A percentile compares a stretch with the other conserved stretches of the same genome.
These are phyloP conservation scores for Hyaloscypha finlandica DNA, from an alignment of 495 filamentous ascomycete species.

Conservation along the genomic window DNA sequence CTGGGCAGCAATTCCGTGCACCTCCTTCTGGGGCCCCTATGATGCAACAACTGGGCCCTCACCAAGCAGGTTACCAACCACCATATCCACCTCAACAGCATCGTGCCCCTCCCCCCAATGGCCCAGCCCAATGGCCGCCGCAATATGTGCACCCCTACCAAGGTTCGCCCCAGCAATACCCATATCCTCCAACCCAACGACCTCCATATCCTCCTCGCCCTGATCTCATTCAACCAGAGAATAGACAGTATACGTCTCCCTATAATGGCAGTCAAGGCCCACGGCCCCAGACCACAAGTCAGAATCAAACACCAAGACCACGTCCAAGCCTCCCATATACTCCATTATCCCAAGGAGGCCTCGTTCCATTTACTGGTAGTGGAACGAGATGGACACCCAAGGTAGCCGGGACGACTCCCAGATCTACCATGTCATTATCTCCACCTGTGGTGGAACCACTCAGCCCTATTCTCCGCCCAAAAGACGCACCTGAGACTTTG, in stretches of 20 bases:
- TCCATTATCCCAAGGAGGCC: slow-evolving; percentile 17
- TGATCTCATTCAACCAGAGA: slow-evolving; percentile 18
- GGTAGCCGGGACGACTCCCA: slow-evolving; percentile 49
- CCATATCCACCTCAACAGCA: slow-evolving; percentile 22
- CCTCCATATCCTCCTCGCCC: slow-evolving; percentile 22
- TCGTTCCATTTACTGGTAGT: slow-evolving; percentile 37
- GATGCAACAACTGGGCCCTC: slow-evolving; percentile 29
- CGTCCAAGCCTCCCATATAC: slow-evolving; percentile 21
- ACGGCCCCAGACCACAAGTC: slow-evolving; percentile 7
- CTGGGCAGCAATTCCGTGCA: slow-evolving; percentile 31
- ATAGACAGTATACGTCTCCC: slow-evolving; percentile 33
- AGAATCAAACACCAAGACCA: slow-evolving; percentile 10
- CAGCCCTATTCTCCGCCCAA: slow-evolving; percentile 46
- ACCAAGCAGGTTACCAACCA: slow-evolving; percentile 29
- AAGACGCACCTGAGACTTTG: slow-evolving; percentile 33
- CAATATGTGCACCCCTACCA: slow-evolving; percentile 12
- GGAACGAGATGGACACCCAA: slow-evolving; percentile 51
- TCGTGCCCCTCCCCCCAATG: slow-evolving; percentile 17
- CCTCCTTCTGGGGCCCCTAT: slow-evolving; percentile 24
- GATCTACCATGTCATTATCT: not conserved
- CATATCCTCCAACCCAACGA: slow-evolving; percentile 14
- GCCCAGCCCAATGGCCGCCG: slow-evolving; percentile 49
- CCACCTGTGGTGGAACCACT: slow-evolving; percentile 39
- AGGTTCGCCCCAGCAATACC: slow-evolving; percentile 19
- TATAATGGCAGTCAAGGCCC: slow-evolving; percentile 27